Evolutionary conservation across 2,329 filamentous ascomycete species (phyloP).

Genomic region (Colletotrichum musae): DNA sequence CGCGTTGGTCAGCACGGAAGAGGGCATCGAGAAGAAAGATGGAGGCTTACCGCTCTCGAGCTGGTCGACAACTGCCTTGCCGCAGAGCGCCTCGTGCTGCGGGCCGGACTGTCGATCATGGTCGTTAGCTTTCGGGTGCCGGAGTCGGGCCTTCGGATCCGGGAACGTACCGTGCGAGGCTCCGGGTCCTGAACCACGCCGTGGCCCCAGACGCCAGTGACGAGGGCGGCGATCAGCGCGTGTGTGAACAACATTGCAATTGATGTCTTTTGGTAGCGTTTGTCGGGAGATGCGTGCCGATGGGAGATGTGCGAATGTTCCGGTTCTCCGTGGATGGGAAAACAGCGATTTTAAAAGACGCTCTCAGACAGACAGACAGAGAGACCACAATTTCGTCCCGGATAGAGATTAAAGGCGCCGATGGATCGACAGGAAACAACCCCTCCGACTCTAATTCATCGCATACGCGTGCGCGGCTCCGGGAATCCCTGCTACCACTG

Average conservation of each 20-base stretch:
- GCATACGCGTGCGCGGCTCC: conserved; percentile 15
- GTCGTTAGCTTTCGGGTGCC: not conserved
- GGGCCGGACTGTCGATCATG: conserved; percentile 42
- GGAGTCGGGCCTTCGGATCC: not conserved
- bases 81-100: conserved; percentile 45
- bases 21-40: not conserved
- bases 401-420: conserved; percentile 30
- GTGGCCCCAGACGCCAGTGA: conserved; percentile 31
- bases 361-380: no score
- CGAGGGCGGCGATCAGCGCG: conserved; percentile 26
- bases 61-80: conserved; percentile 41
- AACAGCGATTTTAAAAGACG: conserved; percentile 8
- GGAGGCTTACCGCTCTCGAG: conserved; percentile 42
- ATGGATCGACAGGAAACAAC: conserved; percentile 28
- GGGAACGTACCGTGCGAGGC: conserved; percentile 28
- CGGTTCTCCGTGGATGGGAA: conserved; percentile 2
- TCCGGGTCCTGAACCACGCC: conserved; percentile 31
- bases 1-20: not conserved
- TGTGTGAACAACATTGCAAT: conserved; percentile 25
- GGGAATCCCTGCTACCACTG: not conserved
- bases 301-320: not conserved
- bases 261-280: not conserved
- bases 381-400: not conserved
- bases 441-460: conserved; percentile 24
- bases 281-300: conserved; percentile 10